These are phyloP conservation scores for Mucor ambiguus DNA, from an alignment of 371 early-diverging fungal species.

Conservation along the genomic window DNA sequence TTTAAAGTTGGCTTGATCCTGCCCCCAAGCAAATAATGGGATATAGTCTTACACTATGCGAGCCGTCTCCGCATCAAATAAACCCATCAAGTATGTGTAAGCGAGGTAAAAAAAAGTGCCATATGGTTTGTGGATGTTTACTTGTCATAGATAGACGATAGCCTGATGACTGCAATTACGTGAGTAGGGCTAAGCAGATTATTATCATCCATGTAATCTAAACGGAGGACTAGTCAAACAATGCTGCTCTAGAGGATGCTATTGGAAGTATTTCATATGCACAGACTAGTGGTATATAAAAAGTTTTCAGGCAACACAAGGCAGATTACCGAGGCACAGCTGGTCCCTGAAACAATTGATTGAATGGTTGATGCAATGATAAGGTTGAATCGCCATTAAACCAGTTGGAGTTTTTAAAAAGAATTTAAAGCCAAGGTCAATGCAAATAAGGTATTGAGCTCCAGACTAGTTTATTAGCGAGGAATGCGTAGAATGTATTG, in stretches of 20 bases:
- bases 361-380: no score
- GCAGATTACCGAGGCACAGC: background rate
- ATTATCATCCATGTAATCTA: background rate
- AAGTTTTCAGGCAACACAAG: background rate
- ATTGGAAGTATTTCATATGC: background rate
- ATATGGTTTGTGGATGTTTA: background rate
- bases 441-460: background rate
- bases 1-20: no score
- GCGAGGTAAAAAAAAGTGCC: background rate
- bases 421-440: no score
- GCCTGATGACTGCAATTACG: background rate
- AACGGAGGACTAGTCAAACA: background rate
- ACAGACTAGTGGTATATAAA: background rate
- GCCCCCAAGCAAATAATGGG: no score
- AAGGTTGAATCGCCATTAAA: background rate
- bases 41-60: no score
- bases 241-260: background rate
- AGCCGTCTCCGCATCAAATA: background rate
- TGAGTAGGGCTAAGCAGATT: background rate
- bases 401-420: background rate
- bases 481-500: background rate
- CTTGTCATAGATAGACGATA: background rate
- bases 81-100: background rate
- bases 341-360: background rate
- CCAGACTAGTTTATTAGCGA: background rate